Evolutionary conservation across 2,329 filamentous ascomycete genomes (phyloP), one percentile per base, ranked within the genome.

Genomic region (Ophiosphaerella narmari): DNA sequence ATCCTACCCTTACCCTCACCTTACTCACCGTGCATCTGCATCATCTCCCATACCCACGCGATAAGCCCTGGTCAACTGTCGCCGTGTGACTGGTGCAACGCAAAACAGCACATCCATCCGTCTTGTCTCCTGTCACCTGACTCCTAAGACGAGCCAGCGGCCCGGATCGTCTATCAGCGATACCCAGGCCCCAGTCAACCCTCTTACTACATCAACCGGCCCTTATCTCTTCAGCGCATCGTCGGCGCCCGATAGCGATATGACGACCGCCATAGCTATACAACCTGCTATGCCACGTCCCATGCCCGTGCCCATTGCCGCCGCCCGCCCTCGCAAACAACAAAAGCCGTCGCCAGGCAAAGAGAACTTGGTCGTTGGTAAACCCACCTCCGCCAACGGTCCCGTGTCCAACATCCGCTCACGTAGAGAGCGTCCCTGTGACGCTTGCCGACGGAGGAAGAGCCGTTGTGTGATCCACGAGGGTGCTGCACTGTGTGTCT

Each of bases 401-500:
- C 62, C 70, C 39, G 62, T 72, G 38, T 67, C 71, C 54, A 75
- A 74, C 62, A 68, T 71, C 49, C 68, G 72, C 46, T 70, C 72
- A 44, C 60, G 74, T 31, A 66, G 73, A 54, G 75, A 77, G 62
- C 63, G 75, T 39, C 75, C 74, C 47, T 76, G 74, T 74, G 87
- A 91, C 76, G 84, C 87, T 52, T 94, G 90, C 73, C 81, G 86
- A 56, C 81, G 83, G 72, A 84, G 88, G 59, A 88, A 89, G 71
- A 85, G 84, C 65, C 87, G 87, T 74, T 94, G 90, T 75, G 86
- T 91, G 55, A 83, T 89, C 69, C 87, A 91, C 68, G 89, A 93
- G 70, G 87, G 87, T 58, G 85, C 89, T 62, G 80, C 80, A 34
- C 78, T 82, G 59, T 94, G 90, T 74, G 82, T 90, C 55, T 80